A percentile compares a stretch with the other conserved stretches of the same genome.
These are phyloP conservation scores for Talaromyces sp. DNA, from an alignment of 2,329 filamentous ascomycete species.

Conservation along the genomic window DNA sequence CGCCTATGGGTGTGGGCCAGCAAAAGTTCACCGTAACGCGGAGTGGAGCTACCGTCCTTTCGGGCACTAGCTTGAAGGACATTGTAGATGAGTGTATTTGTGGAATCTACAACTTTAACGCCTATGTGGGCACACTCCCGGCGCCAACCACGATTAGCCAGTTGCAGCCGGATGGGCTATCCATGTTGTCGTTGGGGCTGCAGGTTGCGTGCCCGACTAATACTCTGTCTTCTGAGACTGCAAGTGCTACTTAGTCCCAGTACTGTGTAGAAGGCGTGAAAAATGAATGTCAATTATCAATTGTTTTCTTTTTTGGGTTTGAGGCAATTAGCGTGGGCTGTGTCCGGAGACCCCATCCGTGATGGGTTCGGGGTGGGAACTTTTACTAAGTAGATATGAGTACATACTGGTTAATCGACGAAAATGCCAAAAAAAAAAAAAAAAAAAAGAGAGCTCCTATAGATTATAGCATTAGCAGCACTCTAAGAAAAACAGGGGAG, in stretches of 20 bases:
- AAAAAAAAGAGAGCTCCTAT: too few relatives aligned
- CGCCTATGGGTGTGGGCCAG: slow-evolving; percentile 52
- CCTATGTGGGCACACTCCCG: slow-evolving; percentile 57
- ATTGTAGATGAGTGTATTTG: slow-evolving; percentile 53
- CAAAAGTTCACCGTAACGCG: slow-evolving; percentile 54
- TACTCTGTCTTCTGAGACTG: slow-evolving; percentile 20
- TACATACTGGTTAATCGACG: too few relatives aligned
- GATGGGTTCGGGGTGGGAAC: too few relatives aligned
- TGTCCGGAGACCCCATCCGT: too few relatives aligned
- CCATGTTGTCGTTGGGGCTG: slow-evolving; percentile 32
- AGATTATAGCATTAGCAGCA: too few relatives aligned
- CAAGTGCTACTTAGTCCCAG: background rate
- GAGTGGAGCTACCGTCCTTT: slow-evolving; percentile 45
- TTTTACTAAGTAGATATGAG: too few relatives aligned
- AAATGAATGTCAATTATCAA: too few relatives aligned
- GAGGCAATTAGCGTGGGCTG: too few relatives aligned
- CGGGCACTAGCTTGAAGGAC: slow-evolving; percentile 54
- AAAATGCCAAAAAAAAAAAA: too few relatives aligned
- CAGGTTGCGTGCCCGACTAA: slow-evolving; percentile 33
- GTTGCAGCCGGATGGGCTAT: slow-evolving; percentile 39
- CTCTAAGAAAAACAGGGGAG: too few relatives aligned
- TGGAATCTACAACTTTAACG: slow-evolving; percentile 61
- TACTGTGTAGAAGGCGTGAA: background rate
- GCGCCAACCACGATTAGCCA: slow-evolving; percentile 35
- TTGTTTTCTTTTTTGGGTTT: too few relatives aligned